Evolutionary conservation across 1,284 basidiomycete genomes (phyloP).

Genomic region (Pseudozyma thailandica): DNA sequence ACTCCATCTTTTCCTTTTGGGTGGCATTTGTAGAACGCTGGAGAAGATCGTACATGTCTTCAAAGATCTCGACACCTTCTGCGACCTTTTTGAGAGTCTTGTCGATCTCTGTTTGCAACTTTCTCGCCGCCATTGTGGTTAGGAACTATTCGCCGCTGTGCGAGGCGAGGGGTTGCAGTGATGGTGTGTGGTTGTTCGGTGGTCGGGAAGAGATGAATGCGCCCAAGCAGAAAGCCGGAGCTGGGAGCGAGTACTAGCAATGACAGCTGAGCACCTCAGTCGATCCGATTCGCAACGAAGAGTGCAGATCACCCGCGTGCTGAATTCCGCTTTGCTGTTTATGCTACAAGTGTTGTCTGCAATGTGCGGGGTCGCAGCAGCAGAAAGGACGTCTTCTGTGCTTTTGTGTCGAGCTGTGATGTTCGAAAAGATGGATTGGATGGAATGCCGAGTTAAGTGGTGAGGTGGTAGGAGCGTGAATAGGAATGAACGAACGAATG

Average conservation of each 20-base stretch:
- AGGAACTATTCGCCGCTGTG: conserved; percentile 15
- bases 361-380: neutral
- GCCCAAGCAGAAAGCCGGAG: too few species aligned
- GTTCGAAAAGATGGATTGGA: neutral
- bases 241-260: too few species aligned
- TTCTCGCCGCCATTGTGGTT: conserved; percentile 64
- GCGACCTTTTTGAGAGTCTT: conserved; percentile 67
- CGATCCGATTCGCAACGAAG: neutral
- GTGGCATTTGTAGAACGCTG: conserved; percentile 64
- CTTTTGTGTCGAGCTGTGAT: neutral
- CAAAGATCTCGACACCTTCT: conserved; percentile 68
- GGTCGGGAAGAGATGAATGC: too few species aligned
- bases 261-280: neutral
- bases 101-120: conserved; percentile 67
- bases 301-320: too few species aligned
- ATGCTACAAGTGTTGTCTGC: neutral
- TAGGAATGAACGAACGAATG: too few species aligned
- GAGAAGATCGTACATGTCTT: conserved; percentile 67
- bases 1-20: conserved; percentile 68
- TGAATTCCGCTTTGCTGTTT: too few species aligned
- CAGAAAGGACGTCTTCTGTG: neutral
- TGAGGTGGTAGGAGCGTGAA: conserved; percentile 4
- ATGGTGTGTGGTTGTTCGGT: neutral
- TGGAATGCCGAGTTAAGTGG: neutral
- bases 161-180: conserved; percentile 8